phyloP scores from a whole-genome alignment of 768 basidiomycete species.

The Amanita pallidorosea region DNA sequence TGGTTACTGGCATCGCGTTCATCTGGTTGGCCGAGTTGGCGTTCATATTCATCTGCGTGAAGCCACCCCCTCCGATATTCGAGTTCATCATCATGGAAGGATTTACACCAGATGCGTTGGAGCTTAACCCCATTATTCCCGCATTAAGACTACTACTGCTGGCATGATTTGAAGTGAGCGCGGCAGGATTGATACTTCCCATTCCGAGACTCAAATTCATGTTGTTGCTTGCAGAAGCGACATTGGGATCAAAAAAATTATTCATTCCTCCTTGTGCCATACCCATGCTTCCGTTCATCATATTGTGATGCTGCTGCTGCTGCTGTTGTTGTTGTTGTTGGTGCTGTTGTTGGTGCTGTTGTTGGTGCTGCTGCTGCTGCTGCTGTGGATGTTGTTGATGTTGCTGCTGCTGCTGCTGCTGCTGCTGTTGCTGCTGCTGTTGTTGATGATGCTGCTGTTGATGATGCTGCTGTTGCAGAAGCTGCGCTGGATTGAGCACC shows the following conservation, averaged over 20 bases:
- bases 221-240: conserved; percentile 12
- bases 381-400: conserved; percentile 20
- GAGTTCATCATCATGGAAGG: conserved; percentile 10
- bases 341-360: conserved; percentile 17
- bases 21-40: not conserved
- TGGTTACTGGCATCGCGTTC: conserved; percentile 7
- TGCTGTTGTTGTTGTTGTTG: conserved; percentile 16
- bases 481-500: conserved; percentile 24
- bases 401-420: conserved; percentile 11
- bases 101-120: conserved; percentile 7
- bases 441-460: conserved; percentile 10
- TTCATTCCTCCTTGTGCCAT: conserved; percentile 3
- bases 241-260: conserved; percentile 2
- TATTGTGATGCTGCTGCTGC: conserved; percentile 12
- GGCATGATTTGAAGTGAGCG: conserved; percentile 1
- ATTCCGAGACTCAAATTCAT: conserved; percentile 10
- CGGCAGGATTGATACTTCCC: conserved; percentile 14
- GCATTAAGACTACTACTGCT: not conserved
- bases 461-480: conserved; percentile 26
- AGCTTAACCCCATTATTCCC: not conserved
- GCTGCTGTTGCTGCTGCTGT: conserved; percentile 26
- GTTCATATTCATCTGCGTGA: conserved; percentile 9
- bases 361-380: conserved; percentile 19
- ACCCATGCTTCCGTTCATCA: conserved; percentile 8
- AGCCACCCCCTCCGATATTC: conserved; percentile 6